phyloP scores from a whole-genome alignment of 352 stramenopile genomes.

The Thraustotheca clavata region DNA sequence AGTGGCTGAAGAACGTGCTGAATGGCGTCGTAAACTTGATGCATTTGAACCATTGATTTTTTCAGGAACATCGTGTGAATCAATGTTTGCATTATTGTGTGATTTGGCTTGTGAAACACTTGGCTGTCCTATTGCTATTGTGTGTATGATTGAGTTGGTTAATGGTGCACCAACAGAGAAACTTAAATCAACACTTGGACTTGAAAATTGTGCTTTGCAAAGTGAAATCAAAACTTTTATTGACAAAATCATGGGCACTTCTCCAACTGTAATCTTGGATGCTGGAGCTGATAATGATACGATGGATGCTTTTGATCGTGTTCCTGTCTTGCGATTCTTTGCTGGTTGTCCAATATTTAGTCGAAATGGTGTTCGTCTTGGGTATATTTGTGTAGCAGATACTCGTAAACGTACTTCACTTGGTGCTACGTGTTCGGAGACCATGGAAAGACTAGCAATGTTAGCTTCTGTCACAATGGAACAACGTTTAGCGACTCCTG shows the following conservation, averaged over 20 bases:
- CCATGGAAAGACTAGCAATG: slow-evolving; percentile 69
- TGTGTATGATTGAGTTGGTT: slow-evolving; percentile 39
- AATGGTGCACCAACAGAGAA: slow-evolving; percentile 36
- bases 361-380: slow-evolving; percentile 51
- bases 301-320: slow-evolving; percentile 40
- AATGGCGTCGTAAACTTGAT: slow-evolving; percentile 5
- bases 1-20: not conserved
- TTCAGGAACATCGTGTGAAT: slow-evolving; percentile 17
- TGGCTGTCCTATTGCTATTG: slow-evolving; percentile 63
- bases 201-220: slow-evolving; percentile 42
- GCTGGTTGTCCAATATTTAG: slow-evolving; percentile 72
- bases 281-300: slow-evolving; percentile 62
- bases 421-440: slow-evolving; percentile 59
- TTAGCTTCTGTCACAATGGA: slow-evolving; percentile 75
- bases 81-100: slow-evolving; percentile 76
- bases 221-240: slow-evolving; percentile 56
- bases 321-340: slow-evolving; percentile 59
- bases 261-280: slow-evolving; percentile 62
- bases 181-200: slow-evolving; percentile 34
- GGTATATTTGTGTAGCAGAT: slow-evolving; percentile 72
- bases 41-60: not conserved
- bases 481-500: slow-evolving; percentile 28
- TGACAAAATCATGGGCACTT: slow-evolving; percentile 71
- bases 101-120: slow-evolving; percentile 76
- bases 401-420: slow-evolving; percentile 66